Base-by-base conservation (phyloP, 208 protist species). In the Leishmania gerbilli region DNA sequence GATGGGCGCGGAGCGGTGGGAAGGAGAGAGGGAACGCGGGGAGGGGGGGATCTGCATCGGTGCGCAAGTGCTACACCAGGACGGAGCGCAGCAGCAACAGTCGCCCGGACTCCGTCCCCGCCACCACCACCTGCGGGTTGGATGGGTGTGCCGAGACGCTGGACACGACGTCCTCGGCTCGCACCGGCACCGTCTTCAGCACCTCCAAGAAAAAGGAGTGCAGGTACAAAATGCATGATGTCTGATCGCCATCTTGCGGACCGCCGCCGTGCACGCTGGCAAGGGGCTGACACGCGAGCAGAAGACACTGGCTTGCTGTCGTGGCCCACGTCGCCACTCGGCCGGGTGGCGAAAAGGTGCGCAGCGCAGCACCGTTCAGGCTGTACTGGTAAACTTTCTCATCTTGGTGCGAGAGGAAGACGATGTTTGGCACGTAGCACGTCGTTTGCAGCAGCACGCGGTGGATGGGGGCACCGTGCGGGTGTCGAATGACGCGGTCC, bases 401-500 rank as follows among this genome's bases (percentile, higher is more conserved):
- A 82, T 98, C 95, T n/a, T 80, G 76, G 65, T 88, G 80, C 5
- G 95, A 98, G 9, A 87, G 74, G 60, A 92, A 92, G 45, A 98
- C 64, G n/a, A 97, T 76, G 80, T 94, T 96, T 19, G 95, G 93
- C 56, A 98, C 84, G 85, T 96, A 98, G 87, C 93, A 96, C 15
- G 62, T 81, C 8, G 79, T 69, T 77, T 94, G 92, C 58, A 98
- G 83, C n/a, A 98, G 84, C 69, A 98, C 82, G 49, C 88, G 88
- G 81, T 98, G 90, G 71, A 98, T 91, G 17, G 85, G 81, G 3
- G 62, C 77, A 77, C 86, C 75, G 84, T 87, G 79, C 21, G 95
- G 95, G 85, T 98, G 95, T 15, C 87, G 87, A 40, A 98, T 75
- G 42, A 87, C 91, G 19, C 91, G 90, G 77, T 97, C 92, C 62